Base-by-base conservation (phyloP, 1,284 basidiomycete genomes). In the Cutaneotrichosporon dermatis region DNA sequence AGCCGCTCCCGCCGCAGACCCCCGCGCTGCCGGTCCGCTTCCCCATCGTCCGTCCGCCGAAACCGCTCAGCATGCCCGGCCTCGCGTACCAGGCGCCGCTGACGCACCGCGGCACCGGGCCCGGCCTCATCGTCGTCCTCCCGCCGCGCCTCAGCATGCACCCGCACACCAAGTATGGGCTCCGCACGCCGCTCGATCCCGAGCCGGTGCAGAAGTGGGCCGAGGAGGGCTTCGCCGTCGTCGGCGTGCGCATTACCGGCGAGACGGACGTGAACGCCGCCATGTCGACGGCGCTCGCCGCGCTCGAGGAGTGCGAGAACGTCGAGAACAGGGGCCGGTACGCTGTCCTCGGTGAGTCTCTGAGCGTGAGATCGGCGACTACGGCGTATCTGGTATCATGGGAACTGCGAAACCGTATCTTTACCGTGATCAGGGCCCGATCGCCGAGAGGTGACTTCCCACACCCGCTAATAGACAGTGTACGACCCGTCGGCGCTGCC, bases 201-300 rank as follows among this genome's bases (percentile, higher is more conserved):
- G 64, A 65, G 16, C 64, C 64, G 1, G 61, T 62, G 4, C 51
- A 51, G 37, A 65, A 65, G 54, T 65, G 64, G 64, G 60, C 64
- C 15, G 64, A 65, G 59, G 64, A 65, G 35, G 64, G 64, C 6
- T 65, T 45, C 34, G 51, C 55, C n/a, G 64, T 65, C 35, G 64
- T 61, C 39, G 59, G 60, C 35, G 54, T 54, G 1, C 54, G 55
- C 35, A 49, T 64, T 13, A 40, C 41, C 13, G 52, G 50, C 4
- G 49, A 55, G 15, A 61, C 63, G 43, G 63, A 65, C 43, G 49
- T 61, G 11, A 51, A 48, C 8, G 61, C 51, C 15, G 59, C 59
- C 2, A 45, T 65, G 5, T 43, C 41, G 1, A 54, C 55, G 4
- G 61, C 58, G 3, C 41, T 65, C n/a, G 64, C 52, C 4, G 60